Evolutionary conservation across 345 rosid genomes (phyloP), one percentile per base, ranked within the genome.

Genomic region (Citrus sinensis): DNA sequence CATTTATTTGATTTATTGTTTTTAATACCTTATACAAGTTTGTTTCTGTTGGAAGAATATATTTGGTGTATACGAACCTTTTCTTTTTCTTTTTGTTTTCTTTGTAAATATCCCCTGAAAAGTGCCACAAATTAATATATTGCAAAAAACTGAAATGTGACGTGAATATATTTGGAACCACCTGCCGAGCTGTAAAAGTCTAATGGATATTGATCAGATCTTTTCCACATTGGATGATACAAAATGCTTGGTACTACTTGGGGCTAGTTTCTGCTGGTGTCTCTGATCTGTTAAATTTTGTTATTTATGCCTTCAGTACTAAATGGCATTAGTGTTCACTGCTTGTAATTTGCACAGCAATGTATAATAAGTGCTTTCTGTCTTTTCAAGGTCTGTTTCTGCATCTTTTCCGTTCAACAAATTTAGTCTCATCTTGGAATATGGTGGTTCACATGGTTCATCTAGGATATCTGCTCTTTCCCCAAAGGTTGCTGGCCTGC

Each of bases 361-460:
- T 29, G 64, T 29, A 25, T 67, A 63, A 73, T 74, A 66, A 8
- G 42, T 42, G 61, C 67, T 77, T 84, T 70, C 64, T 80, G 78
- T 76, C 66, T 78, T 40, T 65, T 81, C 24, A 68, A 90, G 93
- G 89, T 79, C 69, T 76, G 82, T 88, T 72, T 86, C 87, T 82
- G 79, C 87, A 79, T 78, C 85, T 70, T 87, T 88, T 80, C 87
- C 87, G 34, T 67, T 88, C 80, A 71, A 82, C 83, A 85, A 87
- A 80, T 90, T 90, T 85, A 71, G 73, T 73, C 39, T 87, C 79
- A 82, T 90, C 82, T 67, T 90, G 82, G 92, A 90, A 77, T 90
- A 87, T 77, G 94, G 90, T 78, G 90, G 92, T 74, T 78, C 88
- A 76, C 75, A 80, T 72, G 83, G 67, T 63, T 83, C 85, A 11